phyloP scores from a whole-genome alignment of 75 land plant species.

The Cupressus sempervirens region DNA sequence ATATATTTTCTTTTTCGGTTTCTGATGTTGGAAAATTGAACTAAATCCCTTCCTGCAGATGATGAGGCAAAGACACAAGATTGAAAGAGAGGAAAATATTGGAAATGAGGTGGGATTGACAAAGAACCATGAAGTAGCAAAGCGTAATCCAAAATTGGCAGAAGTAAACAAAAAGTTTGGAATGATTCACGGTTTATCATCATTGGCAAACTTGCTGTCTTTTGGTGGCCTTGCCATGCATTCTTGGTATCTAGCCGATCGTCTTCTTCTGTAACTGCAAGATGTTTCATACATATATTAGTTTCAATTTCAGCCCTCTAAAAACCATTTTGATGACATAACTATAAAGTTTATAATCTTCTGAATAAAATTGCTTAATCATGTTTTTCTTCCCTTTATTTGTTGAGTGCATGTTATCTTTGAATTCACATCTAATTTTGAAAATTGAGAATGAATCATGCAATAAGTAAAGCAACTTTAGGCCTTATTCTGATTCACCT shows the following conservation, averaged over 20 bases:
- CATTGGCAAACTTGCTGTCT: conserved; percentile 73
- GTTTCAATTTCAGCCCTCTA: not conserved
- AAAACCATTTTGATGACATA: not conserved
- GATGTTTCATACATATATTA: not conserved
- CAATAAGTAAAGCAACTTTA: not conserved
- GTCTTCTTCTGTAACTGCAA: conserved; percentile 29
- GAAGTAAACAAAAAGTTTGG: conserved; percentile 93
- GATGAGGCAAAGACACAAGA: conserved; percentile 87
- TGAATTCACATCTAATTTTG: not conserved
- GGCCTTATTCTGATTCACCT: not conserved
- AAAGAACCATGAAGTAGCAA: conserved; percentile 74
- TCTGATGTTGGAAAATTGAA: not conserved
- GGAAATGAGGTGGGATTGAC: conserved; percentile 81
- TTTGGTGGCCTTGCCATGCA: conserved; percentile 88
- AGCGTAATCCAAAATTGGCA: conserved; percentile 69
- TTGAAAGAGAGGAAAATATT: conserved; percentile 73
- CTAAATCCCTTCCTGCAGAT: conserved; percentile 34
- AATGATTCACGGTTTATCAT: conserved; percentile 90
- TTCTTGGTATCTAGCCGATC: conserved; percentile 86
- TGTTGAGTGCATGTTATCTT: not conserved
- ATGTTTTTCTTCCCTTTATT: not conserved
- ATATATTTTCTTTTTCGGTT: not conserved
- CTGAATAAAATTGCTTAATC: not conserved
- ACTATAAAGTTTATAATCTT: not conserved
- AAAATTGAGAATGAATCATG: not conserved